A percentile compares a stretch with the other conserved stretches of the same genome.
Evolutionary conservation across 2,329 filamentous ascomycete genomes (phyloP).

Genomic region (Neoascochyta sp.): DNA sequence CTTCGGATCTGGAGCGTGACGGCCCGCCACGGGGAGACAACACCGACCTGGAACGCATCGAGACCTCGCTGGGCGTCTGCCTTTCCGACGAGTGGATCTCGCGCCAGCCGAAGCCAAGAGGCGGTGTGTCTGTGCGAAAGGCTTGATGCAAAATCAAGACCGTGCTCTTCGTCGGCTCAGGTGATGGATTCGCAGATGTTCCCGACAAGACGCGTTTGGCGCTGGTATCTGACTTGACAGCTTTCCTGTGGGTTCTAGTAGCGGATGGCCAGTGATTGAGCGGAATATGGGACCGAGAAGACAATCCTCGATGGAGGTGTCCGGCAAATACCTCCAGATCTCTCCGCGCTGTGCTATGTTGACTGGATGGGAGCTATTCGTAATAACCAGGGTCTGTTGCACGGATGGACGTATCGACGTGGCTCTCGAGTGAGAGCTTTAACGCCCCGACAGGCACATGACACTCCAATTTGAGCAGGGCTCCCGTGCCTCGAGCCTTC

Average conservation of each 20-base stretch:
- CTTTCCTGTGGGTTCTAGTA: constrained; percentile 16
- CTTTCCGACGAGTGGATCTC: constrained; percentile 59
- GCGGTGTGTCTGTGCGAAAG: constrained; percentile 46
- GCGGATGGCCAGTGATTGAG: constrained; percentile 7
- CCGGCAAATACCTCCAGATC: constrained; percentile 50
- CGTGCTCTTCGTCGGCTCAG: constrained; percentile 44
- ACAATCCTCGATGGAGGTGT: constrained; percentile 46
- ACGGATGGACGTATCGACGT: constrained; percentile 71
- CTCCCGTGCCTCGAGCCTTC: constrained; percentile 46
- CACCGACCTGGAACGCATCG: constrained; percentile 28
- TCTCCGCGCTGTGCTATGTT: constrained; percentile 44
- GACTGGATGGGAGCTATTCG: constrained; percentile 53
- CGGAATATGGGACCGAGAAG: constrained; percentile 49
- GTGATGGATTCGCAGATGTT: no score
- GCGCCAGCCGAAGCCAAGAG: constrained; percentile 29
- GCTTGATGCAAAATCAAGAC: constrained; percentile 25
- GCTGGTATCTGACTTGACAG: constrained; percentile 38
- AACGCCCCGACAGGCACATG: constrained; percentile 68
- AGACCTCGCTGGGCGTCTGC: constrained; percentile 54
- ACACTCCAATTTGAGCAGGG: constrained; percentile 52
- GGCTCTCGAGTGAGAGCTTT: constrained; percentile 72
- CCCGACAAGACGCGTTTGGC: constrained; percentile 21
- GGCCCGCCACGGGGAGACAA: constrained; percentile 29
- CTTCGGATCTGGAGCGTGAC: constrained; percentile 39
- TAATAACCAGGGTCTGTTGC: constrained; percentile 65